Evolutionary conservation across 352 stramenopile genomes (phyloP).

Genomic region (Thalassiosira hispida): DNA sequence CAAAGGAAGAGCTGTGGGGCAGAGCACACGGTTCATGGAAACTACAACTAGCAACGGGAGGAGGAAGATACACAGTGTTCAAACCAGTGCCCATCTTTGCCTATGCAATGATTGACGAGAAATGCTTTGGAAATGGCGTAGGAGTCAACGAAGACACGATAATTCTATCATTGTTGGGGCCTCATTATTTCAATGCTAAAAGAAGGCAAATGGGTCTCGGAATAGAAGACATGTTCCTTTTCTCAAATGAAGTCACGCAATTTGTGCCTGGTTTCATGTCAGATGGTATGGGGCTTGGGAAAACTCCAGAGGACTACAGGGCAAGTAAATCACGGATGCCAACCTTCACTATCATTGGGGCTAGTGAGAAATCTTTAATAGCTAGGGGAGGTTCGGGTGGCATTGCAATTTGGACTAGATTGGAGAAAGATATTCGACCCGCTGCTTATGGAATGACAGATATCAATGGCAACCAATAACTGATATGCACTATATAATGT

Average conservation of each 20-base stretch:
- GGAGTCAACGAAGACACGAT: constrained; percentile 62
- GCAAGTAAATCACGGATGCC: constrained; percentile 50
- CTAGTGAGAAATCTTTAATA: constrained; percentile 62
- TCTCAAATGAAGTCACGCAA: constrained; percentile 56
- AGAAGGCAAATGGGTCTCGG: constrained; percentile 63
- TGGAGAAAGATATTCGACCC: constrained; percentile 62
- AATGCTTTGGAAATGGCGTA: constrained; percentile 72
- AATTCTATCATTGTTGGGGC: constrained; percentile 61
- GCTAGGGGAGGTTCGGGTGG: constrained; percentile 56
- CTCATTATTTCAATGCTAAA: constrained; percentile 64
- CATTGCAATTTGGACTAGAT: constrained; percentile 67
- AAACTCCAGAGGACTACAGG: constrained; percentile 51
- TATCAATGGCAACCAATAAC: neutral
- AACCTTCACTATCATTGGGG: constrained; percentile 65
- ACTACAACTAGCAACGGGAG: constrained; percentile 64
- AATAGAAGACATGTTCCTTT: constrained; percentile 62
- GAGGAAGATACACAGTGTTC: constrained; percentile 56
- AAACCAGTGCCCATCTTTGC: constrained; percentile 72
- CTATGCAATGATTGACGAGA: constrained; percentile 73
- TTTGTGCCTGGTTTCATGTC: constrained; percentile 54
- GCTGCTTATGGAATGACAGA: constrained; percentile 47
- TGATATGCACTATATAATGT: neutral
- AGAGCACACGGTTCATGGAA: constrained; percentile 70
- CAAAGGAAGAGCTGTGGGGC: constrained; percentile 62
- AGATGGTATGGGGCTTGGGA: constrained; percentile 53